Evolutionary conservation across 225 moss, liverwort and hornwort genomes (phyloP).

Genomic region (Bryum argenteum): DNA sequence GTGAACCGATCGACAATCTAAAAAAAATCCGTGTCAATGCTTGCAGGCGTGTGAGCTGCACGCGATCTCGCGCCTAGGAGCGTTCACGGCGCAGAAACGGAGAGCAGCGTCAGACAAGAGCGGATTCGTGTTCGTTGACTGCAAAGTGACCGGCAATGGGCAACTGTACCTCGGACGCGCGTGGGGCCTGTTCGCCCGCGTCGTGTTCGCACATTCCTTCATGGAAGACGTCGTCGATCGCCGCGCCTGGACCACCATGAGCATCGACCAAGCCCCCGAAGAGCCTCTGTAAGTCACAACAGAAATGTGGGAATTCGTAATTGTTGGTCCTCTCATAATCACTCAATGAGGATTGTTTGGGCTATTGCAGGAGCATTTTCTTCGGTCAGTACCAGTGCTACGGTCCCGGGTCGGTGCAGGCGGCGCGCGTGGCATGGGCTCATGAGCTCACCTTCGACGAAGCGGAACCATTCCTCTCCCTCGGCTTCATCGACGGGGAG

Average conservation of each 20-base stretch:
- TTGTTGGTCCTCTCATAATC: too few relatives aligned
- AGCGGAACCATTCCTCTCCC: slow-evolving; percentile 38
- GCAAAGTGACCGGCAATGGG: slow-evolving; percentile 44
- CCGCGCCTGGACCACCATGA: slow-evolving; percentile 44
- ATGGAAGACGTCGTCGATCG: slow-evolving; percentile 42
- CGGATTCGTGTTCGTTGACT: slow-evolving; percentile 48
- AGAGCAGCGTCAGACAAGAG: slow-evolving; percentile 30
- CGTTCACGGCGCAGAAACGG: slow-evolving; percentile 48
- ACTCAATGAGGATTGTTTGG: background rate
- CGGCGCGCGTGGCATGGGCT: slow-evolving; percentile 29
- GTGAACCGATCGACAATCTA: background rate
- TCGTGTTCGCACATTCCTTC: slow-evolving; percentile 38
- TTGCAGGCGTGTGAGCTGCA: slow-evolving; percentile 42
- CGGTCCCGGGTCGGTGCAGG: slow-evolving; percentile 37
- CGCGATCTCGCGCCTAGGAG: slow-evolving; percentile 34
- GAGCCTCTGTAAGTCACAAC: slow-evolving; percentile 23
- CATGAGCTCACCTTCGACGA: slow-evolving; percentile 32
- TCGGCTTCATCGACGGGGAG: slow-evolving; percentile 33
- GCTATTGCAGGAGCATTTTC: slow-evolving; percentile 35
- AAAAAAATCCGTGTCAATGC: background rate
- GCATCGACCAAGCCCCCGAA: slow-evolving; percentile 2
- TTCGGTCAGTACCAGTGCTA: slow-evolving; percentile 43
- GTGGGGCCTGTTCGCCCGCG: slow-evolving; percentile 48
- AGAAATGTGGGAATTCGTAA: too few relatives aligned
- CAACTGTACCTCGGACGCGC: slow-evolving; percentile 45